These are phyloP conservation scores for Fusarium buharicum DNA, from an alignment of 2,329 filamentous ascomycete genomes.

Conservation along the genomic window DNA sequence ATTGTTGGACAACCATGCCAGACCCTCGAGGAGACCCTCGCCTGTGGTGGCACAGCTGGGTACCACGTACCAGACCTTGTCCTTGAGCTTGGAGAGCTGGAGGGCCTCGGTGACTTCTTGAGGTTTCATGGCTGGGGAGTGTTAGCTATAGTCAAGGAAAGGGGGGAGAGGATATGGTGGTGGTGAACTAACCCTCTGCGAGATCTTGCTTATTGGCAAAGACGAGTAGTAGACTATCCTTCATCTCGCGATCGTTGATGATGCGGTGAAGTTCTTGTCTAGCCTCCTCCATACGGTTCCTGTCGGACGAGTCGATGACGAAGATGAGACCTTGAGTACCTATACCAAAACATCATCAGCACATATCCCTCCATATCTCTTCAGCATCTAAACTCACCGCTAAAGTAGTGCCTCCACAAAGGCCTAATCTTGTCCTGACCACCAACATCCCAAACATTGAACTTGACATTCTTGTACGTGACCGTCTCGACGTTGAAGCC, in stretches of 20 bases:
- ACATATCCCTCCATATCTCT: neutral
- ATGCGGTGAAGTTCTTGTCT: slow-evolving; percentile 94
- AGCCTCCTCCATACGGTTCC: slow-evolving; percentile 90
- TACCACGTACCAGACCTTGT: slow-evolving; percentile 87
- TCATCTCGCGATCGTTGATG: slow-evolving; percentile 97
- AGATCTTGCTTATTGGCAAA: slow-evolving; percentile 99
- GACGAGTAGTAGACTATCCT: slow-evolving; percentile 91
- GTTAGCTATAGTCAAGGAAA: neutral
- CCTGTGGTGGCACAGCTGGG: slow-evolving; percentile 85
- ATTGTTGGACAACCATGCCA: slow-evolving; percentile 86
- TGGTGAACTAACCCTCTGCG: slow-evolving; percentile 72
- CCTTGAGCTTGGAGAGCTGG: slow-evolving; percentile 79
- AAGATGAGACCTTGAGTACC: slow-evolving; percentile 98
- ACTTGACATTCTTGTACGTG: slow-evolving; percentile 99
- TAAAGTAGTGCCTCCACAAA: slow-evolving; percentile 97
- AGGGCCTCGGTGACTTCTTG: slow-evolving; percentile 82
- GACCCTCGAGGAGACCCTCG: slow-evolving; percentile 82
- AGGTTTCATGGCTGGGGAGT: slow-evolving; percentile 76
- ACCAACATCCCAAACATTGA: slow-evolving; percentile 99
- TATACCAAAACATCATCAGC: slow-evolving; percentile 51
- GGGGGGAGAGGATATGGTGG: neutral
- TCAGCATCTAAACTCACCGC: slow-evolving; percentile 65
- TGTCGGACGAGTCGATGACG: slow-evolving; percentile 96
- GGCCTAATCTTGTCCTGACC: slow-evolving; percentile 99
- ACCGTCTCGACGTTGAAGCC: slow-evolving; percentile 99